Base-by-base conservation (phyloP, 345 rosid genomes). In the Gossypium herbaceum region DNA sequence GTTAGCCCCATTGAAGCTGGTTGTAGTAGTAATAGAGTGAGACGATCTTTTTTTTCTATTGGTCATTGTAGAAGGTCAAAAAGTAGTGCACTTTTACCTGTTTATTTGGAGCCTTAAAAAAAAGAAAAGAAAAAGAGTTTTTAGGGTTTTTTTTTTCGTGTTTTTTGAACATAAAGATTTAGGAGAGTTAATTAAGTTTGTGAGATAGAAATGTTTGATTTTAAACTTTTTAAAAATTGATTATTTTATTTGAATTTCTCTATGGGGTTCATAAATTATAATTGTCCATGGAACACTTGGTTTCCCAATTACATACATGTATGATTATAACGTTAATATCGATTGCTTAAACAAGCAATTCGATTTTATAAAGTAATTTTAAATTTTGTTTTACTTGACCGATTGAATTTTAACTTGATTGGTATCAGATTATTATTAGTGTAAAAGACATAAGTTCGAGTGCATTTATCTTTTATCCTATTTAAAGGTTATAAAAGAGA, bases 41-140 rank as follows among this genome's bases (percentile, higher is more conserved):
- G 81, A 76, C 88, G 87, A 81, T 82, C 84, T 75, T 90, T 91
- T 83, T 93, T 93, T 79, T 83, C 92, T 29, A 90, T 88, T 76
- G 91, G 96, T 4, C 86, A 88, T 34, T 84, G 89, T 61, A 86
- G 88, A 73, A 88, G 85, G 59, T 87, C 91, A 55, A 87, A 88
- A 84, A 93, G 80, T 83, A 93, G 81, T 83, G 82, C 93, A 5
- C 70, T 88, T 65, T 82, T 84, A 69, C 95, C 97, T 52, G 80
- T 91, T 64, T 77, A 83, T 80, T 83, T 84, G 76, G 90, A 91
- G 27, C 88, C 96, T 73, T 86, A 74, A 34, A 34, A 34, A 24
- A 24, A 24, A 0, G 39, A 29, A 20, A 20, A 77, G 39, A 34
- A 65, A 2, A 41, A 62, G 34, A 57, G 71, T 48, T 29, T 54